Base-by-base conservation (phyloP, 2,329 filamentous ascomycete species). In the Cercospora sojina region DNA sequence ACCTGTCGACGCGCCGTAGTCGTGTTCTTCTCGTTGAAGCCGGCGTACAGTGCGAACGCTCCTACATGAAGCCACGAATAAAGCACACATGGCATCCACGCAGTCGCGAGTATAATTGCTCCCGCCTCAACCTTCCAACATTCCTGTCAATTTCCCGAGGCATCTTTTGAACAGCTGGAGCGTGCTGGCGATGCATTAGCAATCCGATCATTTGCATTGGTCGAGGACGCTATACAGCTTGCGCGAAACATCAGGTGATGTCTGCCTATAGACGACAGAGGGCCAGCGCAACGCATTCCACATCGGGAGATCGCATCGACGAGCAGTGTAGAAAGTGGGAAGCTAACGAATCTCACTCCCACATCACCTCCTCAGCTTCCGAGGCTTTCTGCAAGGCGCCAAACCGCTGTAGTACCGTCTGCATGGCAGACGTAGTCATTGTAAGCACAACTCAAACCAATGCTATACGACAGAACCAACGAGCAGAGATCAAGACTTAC, bases 31-130 rank as follows among this genome's bases (percentile, higher is more conserved):
- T 58, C 7, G 16, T 27, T 10, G 18, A 32, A 5, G 27, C 25
- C 55, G 2, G 9, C 2, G 13, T 35, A 18, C 38, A 49, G 58
- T 60, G 35, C 58, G 58, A 60, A 60, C 58, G 58, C 58, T 47
- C 58, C 29, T 38, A 25, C 58, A 47, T 41, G n/a, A 27, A 43
- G 27, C 13, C 41, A 49, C 43, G 23, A 49, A 31, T 32, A 23
- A 41, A 25, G 58, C 47, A 12, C 62, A 64, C 62, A 64, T 64
- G 62, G 62, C 62, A 43, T n/a, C 53, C 62, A 64, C 41, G 62
- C 53, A 49, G 55, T 57, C 27, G 20, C 20, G 27, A 60, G 35
- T 41, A 60, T 60, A 43, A n/a, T 53, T 12, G 18, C 59, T 62
- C 31, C 27, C 47, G 47, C 16, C 47, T 31, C 29, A 58, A 58